Evolutionary conservation across 352 stramenopile genomes (phyloP).

Genomic region (Phytophthora sansomeana): DNA sequence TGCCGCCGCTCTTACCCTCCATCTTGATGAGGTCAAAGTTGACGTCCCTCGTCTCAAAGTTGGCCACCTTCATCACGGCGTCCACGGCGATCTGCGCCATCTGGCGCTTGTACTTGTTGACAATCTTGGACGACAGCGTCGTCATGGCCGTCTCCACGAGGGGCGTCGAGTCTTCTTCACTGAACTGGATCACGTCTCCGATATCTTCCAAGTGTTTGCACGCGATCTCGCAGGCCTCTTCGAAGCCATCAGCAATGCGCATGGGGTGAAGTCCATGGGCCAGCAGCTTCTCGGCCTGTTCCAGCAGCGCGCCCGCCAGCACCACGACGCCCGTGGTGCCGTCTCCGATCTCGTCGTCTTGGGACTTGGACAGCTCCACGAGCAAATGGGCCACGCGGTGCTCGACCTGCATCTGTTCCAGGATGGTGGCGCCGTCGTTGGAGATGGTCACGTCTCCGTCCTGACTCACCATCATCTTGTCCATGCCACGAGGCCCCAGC

Average conservation of each 20-base stretch:
- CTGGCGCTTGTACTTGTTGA: constrained; percentile 98
- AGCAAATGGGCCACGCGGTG: constrained; percentile 98
- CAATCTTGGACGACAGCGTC: constrained; percentile 99
- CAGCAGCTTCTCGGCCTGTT: constrained; percentile 98
- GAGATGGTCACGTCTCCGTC: constrained; percentile 99
- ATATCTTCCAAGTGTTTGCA: constrained; percentile 96
- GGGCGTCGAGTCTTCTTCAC: constrained; percentile 93
- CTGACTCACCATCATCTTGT: constrained; percentile 99
- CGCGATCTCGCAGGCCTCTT: constrained; percentile 97
- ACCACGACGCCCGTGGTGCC: constrained; percentile 99
- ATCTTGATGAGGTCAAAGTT: constrained; percentile 99
- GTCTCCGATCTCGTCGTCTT: constrained; percentile 99
- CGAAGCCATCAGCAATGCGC: constrained; percentile 98
- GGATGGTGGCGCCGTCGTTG: constrained; percentile 99
- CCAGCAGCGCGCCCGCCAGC: constrained; percentile 96
- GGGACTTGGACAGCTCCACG: constrained; percentile 98
- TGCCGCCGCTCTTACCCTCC: constrained; percentile 98
- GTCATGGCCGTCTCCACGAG: constrained; percentile 98
- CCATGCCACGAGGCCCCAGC: constrained; percentile 96
- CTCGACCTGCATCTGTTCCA: constrained; percentile 99
- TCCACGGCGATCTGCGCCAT: constrained; percentile 99
- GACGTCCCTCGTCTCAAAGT: constrained; percentile 98
- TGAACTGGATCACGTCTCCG: constrained; percentile 97
- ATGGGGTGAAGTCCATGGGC: constrained; percentile 98
- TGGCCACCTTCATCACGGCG: constrained; percentile 97